Base-by-base conservation (phyloP, 176 grass and related monocot species). In the Phoenix roebelenii region DNA sequence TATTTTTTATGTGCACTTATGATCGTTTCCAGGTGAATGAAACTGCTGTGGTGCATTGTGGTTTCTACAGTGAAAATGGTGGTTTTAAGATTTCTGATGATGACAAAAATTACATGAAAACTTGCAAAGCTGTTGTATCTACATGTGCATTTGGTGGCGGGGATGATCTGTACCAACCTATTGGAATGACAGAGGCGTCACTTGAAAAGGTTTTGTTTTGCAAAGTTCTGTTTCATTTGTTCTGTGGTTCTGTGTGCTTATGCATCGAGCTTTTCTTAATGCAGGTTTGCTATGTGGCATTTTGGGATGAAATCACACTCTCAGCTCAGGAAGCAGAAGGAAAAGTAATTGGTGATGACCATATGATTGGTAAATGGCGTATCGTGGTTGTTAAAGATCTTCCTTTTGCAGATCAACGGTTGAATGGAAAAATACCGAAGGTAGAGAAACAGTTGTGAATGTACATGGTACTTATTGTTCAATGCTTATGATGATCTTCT, bases 381-480 rank as follows among this genome's bases (percentile, higher is more conserved):
- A 85, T 97, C 51, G 58, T 97, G 82, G 69, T 92, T 60, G 78
- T 92, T 20, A 80, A 50, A 3, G 49, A 88, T 60, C 93, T 97
- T 72, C 93, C 93, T 67, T 97, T 92, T 59, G 78, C 78, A 60
- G 87, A 97, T 88, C 93, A 92, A 76, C 76, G 81, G 12, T 68
- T 97, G 65, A 97, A 97, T 68, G 93, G 84, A n/a, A 97, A 97
- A 80, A 81, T 97, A 71, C 93, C 93, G 23, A 92, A 92, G 87
- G 93, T 92, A 78, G 55, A 26, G 35, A 44, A 44, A 44, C 12
- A 44, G 35, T 44, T 44, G 35, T 12, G 35, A 44, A 14, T 44
- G 9, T 35, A 9, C 35, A 44, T 44, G 5, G 35, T 44, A 14
- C 1, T 44, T 44, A 44, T 44, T 44, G 9, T 44, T 44, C 9